Conservation (phyloP, 73 alveolate species). For the Tetrahymena thermophila region DNA sequence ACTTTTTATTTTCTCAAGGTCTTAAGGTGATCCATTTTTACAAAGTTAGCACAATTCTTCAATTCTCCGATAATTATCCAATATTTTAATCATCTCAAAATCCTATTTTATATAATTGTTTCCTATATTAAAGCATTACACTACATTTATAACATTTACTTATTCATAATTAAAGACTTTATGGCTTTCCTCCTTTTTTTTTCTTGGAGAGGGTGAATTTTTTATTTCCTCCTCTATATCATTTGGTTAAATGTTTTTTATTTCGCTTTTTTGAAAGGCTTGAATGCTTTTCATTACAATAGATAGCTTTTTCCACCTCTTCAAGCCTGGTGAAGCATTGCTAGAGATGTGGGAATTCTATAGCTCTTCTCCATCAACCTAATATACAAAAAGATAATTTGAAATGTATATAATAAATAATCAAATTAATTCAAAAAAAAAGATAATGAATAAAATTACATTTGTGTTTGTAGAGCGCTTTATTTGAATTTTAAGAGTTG, state of each 20-base stretch:
- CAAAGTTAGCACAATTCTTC: not conserved
- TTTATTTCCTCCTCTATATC: not conserved
- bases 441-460: not conserved
- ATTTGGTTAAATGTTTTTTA: not conserved
- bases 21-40: not conserved
- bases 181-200: not conserved
- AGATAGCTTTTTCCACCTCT: not conserved
- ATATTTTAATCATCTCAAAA: not conserved
- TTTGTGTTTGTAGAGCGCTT: not conserved
- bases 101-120: not conserved
- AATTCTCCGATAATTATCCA: not conserved
- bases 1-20: not conserved
- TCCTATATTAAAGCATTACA: not conserved
- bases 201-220: not conserved
- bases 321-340: not conserved
- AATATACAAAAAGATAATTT: not conserved
- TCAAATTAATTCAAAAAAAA: not conserved
- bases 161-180: not conserved
- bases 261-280: not conserved
- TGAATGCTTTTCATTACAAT: not conserved
- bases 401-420: not conserved
- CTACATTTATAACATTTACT: not conserved
- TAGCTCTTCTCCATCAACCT: not conserved
- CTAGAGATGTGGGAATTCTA: not conserved
- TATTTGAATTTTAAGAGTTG: not conserved